phyloP scores from a whole-genome alignment of 2,329 filamentous ascomycete species.

The Apiospora marii region DNA sequence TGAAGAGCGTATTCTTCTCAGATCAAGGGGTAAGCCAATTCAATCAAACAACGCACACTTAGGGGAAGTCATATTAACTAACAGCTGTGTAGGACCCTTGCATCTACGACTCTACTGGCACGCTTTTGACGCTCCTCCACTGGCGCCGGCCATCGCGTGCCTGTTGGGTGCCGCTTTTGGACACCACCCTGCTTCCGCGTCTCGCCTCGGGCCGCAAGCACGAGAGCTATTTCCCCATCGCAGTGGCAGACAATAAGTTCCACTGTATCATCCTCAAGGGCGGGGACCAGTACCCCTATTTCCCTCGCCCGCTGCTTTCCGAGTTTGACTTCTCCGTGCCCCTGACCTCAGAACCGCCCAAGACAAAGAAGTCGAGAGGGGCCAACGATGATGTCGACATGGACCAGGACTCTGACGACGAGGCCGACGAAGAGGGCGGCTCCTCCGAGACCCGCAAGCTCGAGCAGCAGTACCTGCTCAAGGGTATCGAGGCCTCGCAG shows the following conservation, averaged over 20 bases:
- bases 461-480: conserved; percentile 83
- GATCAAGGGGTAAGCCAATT: conserved; percentile 75
- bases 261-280: conserved; percentile 99
- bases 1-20: conserved; percentile 90
- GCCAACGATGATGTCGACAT: conserved; percentile 44
- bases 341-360: conserved; percentile 63
- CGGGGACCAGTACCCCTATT: conserved; percentile 91
- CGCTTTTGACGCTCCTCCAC: conserved; percentile 85
- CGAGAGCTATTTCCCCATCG: conserved; percentile 94
- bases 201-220: conserved; percentile 85
- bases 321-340: conserved; percentile 95
- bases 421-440: conserved; percentile 37
- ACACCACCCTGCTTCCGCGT: conserved; percentile 84
- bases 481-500: conserved; percentile 75
- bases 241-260: conserved; percentile 89
- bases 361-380: conserved; percentile 39
- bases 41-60: too few species aligned
- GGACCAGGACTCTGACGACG: conserved; percentile 40
- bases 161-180: conserved; percentile 89
- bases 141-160: conserved; percentile 89
- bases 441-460: conserved; percentile 65
- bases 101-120: conserved; percentile 93
- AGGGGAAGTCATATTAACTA: neutral
- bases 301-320: conserved; percentile 85
- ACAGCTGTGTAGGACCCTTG: conserved; percentile 75